These are phyloP conservation scores for Alternaria sp. DNA, from an alignment of 2,329 filamentous ascomycete genomes.

Conservation along the genomic window DNA sequence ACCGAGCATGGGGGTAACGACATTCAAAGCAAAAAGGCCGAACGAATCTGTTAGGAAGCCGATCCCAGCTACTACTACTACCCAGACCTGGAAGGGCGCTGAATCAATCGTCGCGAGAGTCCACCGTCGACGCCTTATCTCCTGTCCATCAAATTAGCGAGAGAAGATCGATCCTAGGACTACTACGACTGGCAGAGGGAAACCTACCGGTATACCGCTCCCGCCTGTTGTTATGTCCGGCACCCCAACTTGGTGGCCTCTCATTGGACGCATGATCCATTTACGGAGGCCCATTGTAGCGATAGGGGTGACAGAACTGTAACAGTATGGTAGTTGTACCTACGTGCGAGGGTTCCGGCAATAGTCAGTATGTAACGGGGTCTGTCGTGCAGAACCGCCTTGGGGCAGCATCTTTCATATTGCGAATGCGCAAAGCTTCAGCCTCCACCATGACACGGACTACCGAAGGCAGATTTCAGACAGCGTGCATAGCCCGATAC, in stretches of 20 bases:
- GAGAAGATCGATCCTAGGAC: neutral
- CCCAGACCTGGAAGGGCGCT: conserved; percentile 43
- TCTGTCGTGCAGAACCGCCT: conserved; percentile 3
- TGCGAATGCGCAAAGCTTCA: conserved; percentile 14
- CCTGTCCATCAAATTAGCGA: conserved; percentile 8
- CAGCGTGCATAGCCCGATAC: conserved; percentile 9
- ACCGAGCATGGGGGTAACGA: conserved; percentile 49
- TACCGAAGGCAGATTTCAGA: neutral
- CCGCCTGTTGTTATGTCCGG: conserved; percentile 42
- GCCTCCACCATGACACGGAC: conserved; percentile 20
- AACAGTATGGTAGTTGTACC: neutral
- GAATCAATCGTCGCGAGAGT: conserved; percentile 43
- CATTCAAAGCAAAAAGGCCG: conserved; percentile 49
- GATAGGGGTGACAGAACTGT: neutral
- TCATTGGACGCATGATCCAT: conserved; percentile 40
- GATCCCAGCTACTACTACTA: conserved; percentile 49
- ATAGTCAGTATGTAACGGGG: neutral
- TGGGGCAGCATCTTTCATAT: conserved; percentile 20
- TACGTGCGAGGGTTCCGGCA: neutral
- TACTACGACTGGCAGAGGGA: neutral
- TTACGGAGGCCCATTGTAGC: conserved; percentile 36
- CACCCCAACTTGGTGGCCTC: conserved; percentile 36
- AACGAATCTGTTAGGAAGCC: conserved; percentile 51
- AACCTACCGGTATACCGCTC: conserved; percentile 38
- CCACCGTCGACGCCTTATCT: conserved; percentile 39